Evolutionary conservation across 2,329 filamentous ascomycete genomes (phyloP).

Genomic region (Chalara sp.): DNA sequence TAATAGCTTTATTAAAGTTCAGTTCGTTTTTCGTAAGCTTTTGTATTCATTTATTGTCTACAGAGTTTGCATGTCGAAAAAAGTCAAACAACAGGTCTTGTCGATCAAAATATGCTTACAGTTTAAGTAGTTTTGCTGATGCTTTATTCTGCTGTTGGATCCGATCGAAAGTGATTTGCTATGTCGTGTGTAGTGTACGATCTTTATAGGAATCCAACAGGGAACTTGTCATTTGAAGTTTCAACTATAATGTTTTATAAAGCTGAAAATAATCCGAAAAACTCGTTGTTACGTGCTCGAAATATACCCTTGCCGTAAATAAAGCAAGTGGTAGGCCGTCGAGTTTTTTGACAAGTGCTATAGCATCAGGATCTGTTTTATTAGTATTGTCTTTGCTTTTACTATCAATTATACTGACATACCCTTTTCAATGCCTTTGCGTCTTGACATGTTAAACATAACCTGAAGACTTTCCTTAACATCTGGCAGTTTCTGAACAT

Average conservation of each 20-base stretch:
- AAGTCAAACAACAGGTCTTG: constrained; percentile 39
- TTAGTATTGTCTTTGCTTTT: neutral
- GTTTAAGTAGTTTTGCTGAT: constrained; percentile 13
- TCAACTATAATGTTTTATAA: constrained; percentile 10
- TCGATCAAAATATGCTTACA: constrained; percentile 17
- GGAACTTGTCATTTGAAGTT: constrained; percentile 8
- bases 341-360: constrained; percentile 5
- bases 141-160: constrained; percentile 24
- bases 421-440: constrained; percentile 16
- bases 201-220: constrained; percentile 11
- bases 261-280: constrained; percentile 13
- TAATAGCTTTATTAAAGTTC: constrained; percentile 8
- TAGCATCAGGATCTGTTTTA: constrained; percentile 5
- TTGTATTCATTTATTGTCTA: constrained; percentile 8
- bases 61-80: constrained; percentile 20
- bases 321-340: constrained; percentile 5
- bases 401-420: constrained; percentile 9
- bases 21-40: constrained; percentile 9
- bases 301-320: constrained; percentile 6
- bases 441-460: constrained; percentile 16
- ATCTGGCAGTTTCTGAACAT: constrained; percentile 10
- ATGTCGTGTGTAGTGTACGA: constrained; percentile 17
- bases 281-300: constrained; percentile 5
- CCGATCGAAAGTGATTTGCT: constrained; percentile 18
- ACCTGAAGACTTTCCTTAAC: constrained; percentile 14